A percentile compares a stretch with the other conserved stretches of the same genome.
phyloP scores from a whole-genome alignment of 2,329 filamentous ascomycete species.

The Berkeleyomyces rouxiae region DNA sequence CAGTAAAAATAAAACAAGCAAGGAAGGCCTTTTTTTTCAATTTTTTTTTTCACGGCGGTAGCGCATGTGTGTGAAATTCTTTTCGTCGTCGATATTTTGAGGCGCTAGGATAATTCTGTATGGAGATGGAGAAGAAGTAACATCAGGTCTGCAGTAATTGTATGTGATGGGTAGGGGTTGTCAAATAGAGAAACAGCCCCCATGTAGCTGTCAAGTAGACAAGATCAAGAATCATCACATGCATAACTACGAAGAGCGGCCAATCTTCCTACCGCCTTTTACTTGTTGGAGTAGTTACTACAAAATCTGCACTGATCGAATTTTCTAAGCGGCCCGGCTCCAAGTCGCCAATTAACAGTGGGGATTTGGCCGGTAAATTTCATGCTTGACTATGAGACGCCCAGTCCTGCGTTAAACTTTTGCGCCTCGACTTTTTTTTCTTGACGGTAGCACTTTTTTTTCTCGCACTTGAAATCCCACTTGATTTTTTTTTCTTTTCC shows the following conservation, averaged over 20 bases:
- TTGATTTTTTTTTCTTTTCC: not conserved
- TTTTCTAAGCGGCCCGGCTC: not conserved
- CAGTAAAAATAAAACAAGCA: not conserved
- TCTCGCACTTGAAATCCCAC: not conserved
- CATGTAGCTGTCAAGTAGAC: too few relatives aligned
- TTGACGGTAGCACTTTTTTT: not conserved
- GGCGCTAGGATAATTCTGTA: not conserved
- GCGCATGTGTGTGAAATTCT: not conserved
- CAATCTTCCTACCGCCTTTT: not conserved
- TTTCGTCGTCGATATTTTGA: not conserved
- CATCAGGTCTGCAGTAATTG: not conserved
- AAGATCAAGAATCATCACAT: too few relatives aligned
- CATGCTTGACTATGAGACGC: not conserved
- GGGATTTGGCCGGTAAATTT: not conserved
- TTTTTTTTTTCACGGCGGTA: not conserved
- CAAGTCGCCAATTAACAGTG: not conserved
- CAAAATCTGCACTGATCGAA: not conserved
- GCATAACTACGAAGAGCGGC: not conserved
- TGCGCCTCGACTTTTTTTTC: conserved; percentile 1
- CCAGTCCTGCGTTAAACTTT: conserved; percentile 1
- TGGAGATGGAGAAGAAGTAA: not conserved
- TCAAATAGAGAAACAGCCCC: too few relatives aligned
- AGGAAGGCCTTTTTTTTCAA: not conserved
- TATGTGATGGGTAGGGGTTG: not conserved
- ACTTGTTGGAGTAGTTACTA: not conserved